Base-by-base conservation (phyloP, 2,329 filamentous ascomycete species). In the Fusarium sp. region DNA sequence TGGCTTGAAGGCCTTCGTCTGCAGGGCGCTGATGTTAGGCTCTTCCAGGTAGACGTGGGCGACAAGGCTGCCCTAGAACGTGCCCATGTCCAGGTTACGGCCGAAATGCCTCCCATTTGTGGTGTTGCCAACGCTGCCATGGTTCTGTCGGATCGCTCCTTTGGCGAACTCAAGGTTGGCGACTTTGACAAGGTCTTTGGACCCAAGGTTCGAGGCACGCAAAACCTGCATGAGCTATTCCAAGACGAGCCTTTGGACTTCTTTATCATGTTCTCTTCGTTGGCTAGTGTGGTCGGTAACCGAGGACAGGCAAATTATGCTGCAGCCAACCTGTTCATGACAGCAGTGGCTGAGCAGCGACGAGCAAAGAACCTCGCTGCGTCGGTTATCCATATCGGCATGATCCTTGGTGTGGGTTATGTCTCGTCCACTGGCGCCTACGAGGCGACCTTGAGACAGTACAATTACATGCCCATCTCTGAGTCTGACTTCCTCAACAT, bases 251-350 rank as follows among this genome's bases (percentile, higher is more conserved):
- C 22, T 0, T 22, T 66, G 8, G 64, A 66, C 22, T 66, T 66
- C 3, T 66, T 66, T 2, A 53, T 66, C 7, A 1, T 66, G 6
- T 63, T 66, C 9, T 63, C 64, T 0, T 66, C 64, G 0, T 55
- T 66, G 22, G 62, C 56, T 7, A 63, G 56, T 22, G 46, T 66
- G 0, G 44, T 66, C 1, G 64, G 64, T 2, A 66, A 66, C 2
- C 44, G 58, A 11, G 64, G 64, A 1, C 64, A 66, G 9, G 46
- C 64, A 3, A 66, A 66, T 4, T 66, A 66, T 29, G 59, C 53
- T 2, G 64, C 64, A 1, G 64, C 58, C 5, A 62, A 58, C 24
- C 22, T 66, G 2, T 63, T 63, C 7, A 59, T 62, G 49, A 46
- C 44, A 0, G 46, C 44, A 17, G 55, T 66, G 6, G 64, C 64